Percentiles rank a stretch among this genome's conserved stretches.
phyloP scores from a whole-genome alignment of 164 flowering plant genomes.

The Vitis amurensis region DNA sequence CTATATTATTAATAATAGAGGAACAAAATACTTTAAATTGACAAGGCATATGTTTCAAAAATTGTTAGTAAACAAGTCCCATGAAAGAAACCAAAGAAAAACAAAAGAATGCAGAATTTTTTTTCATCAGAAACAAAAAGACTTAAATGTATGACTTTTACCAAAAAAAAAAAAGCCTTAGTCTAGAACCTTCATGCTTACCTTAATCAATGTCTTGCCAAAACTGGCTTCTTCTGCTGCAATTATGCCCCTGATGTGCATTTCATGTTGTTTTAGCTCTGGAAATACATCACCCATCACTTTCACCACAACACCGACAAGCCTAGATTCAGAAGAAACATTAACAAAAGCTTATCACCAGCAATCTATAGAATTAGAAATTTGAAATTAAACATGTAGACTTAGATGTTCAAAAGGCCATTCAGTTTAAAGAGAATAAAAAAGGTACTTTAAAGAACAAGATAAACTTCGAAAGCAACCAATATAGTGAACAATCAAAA shows the following conservation, averaged over 20 bases:
- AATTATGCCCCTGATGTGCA: constrained; percentile 59
- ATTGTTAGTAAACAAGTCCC: too few species aligned
- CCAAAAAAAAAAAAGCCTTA: too few species aligned
- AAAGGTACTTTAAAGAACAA: not conserved
- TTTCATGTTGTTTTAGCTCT: constrained; percentile 76
- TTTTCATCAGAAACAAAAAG: too few species aligned
- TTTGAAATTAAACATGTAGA: not conserved
- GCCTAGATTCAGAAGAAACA: constrained; percentile 41
- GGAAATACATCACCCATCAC: constrained; percentile 92
- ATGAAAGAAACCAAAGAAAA: too few species aligned
- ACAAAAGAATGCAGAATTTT: too few species aligned
- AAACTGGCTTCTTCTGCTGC: constrained; percentile 87
- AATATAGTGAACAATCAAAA: too few species aligned
- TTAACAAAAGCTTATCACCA: not conserved
- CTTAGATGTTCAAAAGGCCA: too few species aligned
- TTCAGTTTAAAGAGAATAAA: too few species aligned
- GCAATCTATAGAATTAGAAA: not conserved
- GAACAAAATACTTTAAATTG: too few species aligned
- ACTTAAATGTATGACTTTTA: too few species aligned
- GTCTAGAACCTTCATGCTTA: constrained; percentile 12
- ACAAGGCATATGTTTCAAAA: too few species aligned
- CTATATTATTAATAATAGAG: too few species aligned
- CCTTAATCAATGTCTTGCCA: constrained; percentile 88
- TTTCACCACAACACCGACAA: constrained; percentile 69
- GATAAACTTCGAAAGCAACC: not conserved